Base-by-base conservation (phyloP, 2,329 filamentous ascomycete genomes). In the Penicillium verrucosum region DNA sequence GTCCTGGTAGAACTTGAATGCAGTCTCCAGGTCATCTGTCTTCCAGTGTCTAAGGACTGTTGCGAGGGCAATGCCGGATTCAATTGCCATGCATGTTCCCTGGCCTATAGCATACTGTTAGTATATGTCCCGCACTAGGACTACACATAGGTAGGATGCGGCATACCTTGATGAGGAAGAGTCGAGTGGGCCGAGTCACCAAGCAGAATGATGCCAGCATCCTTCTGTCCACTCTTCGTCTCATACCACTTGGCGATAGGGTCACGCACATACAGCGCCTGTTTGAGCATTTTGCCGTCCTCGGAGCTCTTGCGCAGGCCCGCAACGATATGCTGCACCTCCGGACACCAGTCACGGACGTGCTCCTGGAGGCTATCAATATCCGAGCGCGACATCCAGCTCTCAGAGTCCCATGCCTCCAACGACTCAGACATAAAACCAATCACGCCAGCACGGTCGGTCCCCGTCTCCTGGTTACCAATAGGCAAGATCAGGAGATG, bases 401-500 rank as follows among this genome's bases (percentile, higher is more conserved):
- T 70, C 56, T 73, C 71, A 8, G 70, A 71, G 21, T 66, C 70
- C 71, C 71, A 75, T 4, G 61, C 44, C 30, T 73, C 70, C 7
- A 75, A 61, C 2, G 71, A 58, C 62, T 75, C 72, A 6, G 70
- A 70, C 71, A 74, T 74, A 42, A 75, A 75, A 5, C 67, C 72
- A 51, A 74, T 74, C 8, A 74, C 57, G 0, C 66, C 72, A 3
- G 71, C 70, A 16, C 70, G 64, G 43, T 70, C 65, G 5, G 65
- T 70, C 5, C 65, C 50, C 5, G 68, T 69, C 44, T 72, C 70
- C 18, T 67, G 54, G 44, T 75, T 75, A 1, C 73, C 72, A 45
- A 75, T 74, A 6, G 72, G 72, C n/a, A 75, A 60, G 23, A 70
- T 69, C 29, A 74, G 58, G n/a, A 75, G 61, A 44, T 75, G 72